Evolutionary conservation across 108 stramenopile genomes (phyloP).

Genomic region (Asterionellopsis glacialis): DNA sequence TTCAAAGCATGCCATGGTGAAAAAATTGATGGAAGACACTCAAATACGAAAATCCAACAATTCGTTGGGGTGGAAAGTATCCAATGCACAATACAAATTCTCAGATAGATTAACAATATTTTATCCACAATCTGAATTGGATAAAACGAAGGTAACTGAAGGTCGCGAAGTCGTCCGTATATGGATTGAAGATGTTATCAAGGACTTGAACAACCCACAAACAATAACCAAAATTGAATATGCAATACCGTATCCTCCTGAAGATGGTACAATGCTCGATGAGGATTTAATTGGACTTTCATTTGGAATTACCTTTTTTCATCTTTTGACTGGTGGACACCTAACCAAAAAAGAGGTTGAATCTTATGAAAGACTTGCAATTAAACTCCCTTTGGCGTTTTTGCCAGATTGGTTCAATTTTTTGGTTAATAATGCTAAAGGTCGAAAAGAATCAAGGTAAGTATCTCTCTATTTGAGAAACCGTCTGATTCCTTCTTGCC

Average conservation of each 20-base stretch:
- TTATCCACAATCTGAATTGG: conserved; percentile 1
- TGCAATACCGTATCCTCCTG: conserved; percentile 7
- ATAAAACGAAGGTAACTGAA: conserved; percentile 5
- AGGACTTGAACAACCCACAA: neutral
- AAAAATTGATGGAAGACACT: no score
- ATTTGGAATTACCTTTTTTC: conserved; percentile 11
- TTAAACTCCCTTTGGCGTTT: conserved; percentile 6
- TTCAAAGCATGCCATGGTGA: no score
- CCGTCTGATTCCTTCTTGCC: no score
- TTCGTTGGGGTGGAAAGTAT: no score
- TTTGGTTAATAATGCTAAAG: neutral
- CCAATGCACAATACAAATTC: no score
- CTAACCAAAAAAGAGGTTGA: conserved; percentile 2
- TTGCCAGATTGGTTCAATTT: conserved; percentile 12
- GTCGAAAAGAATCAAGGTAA: conserved; percentile 8
- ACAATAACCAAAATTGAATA: neutral
- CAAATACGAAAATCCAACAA: no score
- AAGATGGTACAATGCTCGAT: conserved; percentile 12
- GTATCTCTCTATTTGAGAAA: no score
- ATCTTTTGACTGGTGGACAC: conserved; percentile 12
- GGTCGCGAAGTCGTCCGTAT: conserved; percentile 3
- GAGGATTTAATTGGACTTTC: conserved; percentile 4
- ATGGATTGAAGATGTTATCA: conserved; percentile 7
- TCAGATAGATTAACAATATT: no score
- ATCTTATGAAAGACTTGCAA: conserved; percentile 6